A percentile compares a stretch with the other conserved stretches of the same genome.
These are phyloP conservation scores for Escovopsis weberi DNA, from an alignment of 2,329 filamentous ascomycete genomes.

Conservation along the genomic window DNA sequence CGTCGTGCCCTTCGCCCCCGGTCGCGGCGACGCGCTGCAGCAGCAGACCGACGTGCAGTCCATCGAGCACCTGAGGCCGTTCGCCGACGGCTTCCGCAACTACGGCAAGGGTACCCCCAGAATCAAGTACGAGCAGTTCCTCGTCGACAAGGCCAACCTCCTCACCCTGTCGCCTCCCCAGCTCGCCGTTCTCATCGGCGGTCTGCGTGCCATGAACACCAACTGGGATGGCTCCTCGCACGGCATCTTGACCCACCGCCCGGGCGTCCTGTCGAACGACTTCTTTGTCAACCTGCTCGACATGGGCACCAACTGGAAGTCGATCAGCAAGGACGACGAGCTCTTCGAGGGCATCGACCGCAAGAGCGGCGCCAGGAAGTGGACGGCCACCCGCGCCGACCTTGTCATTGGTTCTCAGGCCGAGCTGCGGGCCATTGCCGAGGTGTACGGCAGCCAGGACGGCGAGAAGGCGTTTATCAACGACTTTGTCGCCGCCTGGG, in stretches of 20 bases:
- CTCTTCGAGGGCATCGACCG: slow-evolving; percentile 49
- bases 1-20: slow-evolving; percentile 56
- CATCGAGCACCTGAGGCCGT: slow-evolving; percentile 51
- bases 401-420: slow-evolving; percentile 61
- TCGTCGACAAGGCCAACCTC: slow-evolving; percentile 58
- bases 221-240: slow-evolving; percentile 56
- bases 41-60: slow-evolving; percentile 56
- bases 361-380: slow-evolving; percentile 51
- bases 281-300: slow-evolving; percentile 73
- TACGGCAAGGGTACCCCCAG: slow-evolving; percentile 49
- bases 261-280: slow-evolving; percentile 60
- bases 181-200: slow-evolving; percentile 55
- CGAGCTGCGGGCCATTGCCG: slow-evolving; percentile 55
- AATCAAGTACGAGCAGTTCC: slow-evolving; percentile 51
- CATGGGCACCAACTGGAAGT: slow-evolving; percentile 44
- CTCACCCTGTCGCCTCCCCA: slow-evolving; percentile 59
- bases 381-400: slow-evolving; percentile 54
- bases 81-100: slow-evolving; percentile 67
- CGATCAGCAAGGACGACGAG: slow-evolving; percentile 32
- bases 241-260: slow-evolving; percentile 54
- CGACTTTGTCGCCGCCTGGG: slow-evolving; percentile 59
- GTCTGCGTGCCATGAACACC: slow-evolving; percentile 52
- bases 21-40: slow-evolving; percentile 55
- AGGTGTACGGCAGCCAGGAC: slow-evolving; percentile 52
- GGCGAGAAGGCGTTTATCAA: slow-evolving; percentile 48